These are phyloP conservation scores for Strobilomyces echinocephalus DNA, from an alignment of 768 basidiomycete genomes.

Conservation along the genomic window DNA sequence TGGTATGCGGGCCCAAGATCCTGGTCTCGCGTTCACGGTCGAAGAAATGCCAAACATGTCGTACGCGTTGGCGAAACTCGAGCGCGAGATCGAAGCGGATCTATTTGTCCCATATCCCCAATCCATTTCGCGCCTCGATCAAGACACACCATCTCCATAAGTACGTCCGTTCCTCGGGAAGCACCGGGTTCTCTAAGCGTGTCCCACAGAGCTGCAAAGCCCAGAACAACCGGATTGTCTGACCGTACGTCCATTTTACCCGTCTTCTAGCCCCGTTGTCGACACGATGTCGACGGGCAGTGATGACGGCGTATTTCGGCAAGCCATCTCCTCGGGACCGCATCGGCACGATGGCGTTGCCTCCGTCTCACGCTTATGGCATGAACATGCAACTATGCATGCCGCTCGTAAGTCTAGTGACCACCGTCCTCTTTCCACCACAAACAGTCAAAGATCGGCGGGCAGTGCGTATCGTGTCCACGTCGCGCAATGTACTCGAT, in stretches of 20 bases:
- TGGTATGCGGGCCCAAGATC: not conserved
- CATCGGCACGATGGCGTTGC: constrained; percentile 30
- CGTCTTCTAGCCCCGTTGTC: too few relatives aligned
- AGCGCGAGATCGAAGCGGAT: constrained; percentile 2
- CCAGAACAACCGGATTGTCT: constrained; percentile 3
- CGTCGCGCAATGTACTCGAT: constrained; percentile 20
- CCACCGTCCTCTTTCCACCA: constrained; percentile 33
- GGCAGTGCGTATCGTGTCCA: constrained; percentile 12
- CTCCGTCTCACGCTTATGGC: constrained; percentile 38
- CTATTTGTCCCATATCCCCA: constrained; percentile 12
- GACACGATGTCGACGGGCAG: too few relatives aligned
- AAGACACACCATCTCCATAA: constrained; percentile 5
- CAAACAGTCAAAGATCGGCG: not conserved
- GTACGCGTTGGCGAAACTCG: constrained; percentile 36
- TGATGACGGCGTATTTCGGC: not conserved
- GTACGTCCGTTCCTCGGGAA: constrained; percentile 29
- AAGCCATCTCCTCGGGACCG: not conserved
- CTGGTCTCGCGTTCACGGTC: not conserved
- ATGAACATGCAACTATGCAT: constrained; percentile 28
- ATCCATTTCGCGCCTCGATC: not conserved
- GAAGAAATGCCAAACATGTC: constrained; percentile 16
- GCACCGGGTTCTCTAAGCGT: constrained; percentile 44
- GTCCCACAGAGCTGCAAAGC: constrained; percentile 32
- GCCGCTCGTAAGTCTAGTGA: constrained; percentile 25
- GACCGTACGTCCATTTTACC: not conserved